Evolutionary conservation across 192 early-diverging fungal genomes (phyloP).

Genomic region (Nowakowskiella sp.): DNA sequence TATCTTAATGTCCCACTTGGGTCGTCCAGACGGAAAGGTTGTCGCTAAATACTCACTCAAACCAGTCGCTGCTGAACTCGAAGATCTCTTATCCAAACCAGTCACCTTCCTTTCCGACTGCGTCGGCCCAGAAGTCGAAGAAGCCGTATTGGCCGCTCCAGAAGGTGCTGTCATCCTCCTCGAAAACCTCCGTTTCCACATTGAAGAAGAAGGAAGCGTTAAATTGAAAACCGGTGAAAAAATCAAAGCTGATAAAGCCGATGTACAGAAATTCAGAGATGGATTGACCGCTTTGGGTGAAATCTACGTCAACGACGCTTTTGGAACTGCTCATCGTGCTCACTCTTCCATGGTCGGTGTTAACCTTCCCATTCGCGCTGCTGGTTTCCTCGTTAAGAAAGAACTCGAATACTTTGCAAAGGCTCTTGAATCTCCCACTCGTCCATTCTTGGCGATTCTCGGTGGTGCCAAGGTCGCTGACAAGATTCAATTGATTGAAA

Average conservation of each 20-base stretch:
- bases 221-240: slow-evolving; percentile 88
- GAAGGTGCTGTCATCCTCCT: slow-evolving; percentile 65
- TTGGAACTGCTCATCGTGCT: slow-evolving; percentile 97
- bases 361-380: slow-evolving; percentile 77
- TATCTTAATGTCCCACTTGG: slow-evolving; percentile 94
- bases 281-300: slow-evolving; percentile 90
- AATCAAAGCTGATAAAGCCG: slow-evolving; percentile 77
- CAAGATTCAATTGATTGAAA: slow-evolving; percentile 98
- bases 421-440: slow-evolving; percentile 84
- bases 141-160: slow-evolving; percentile 4
- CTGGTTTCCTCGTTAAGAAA: slow-evolving; percentile 97
- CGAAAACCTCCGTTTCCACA: slow-evolving; percentile 97
- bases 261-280: slow-evolving; percentile 78
- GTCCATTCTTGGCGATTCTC: slow-evolving; percentile 93
- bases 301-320: slow-evolving; percentile 97
- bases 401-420: slow-evolving; percentile 98
- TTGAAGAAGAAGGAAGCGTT: slow-evolving; percentile 92
- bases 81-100: slow-evolving; percentile 63
- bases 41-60: slow-evolving; percentile 84
- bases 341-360: slow-evolving; percentile 95
- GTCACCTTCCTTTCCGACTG: slow-evolving; percentile 92
- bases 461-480: slow-evolving; percentile 98
- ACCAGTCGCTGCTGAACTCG: slow-evolving; percentile 81
- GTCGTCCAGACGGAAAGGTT: slow-evolving; percentile 88
- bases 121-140: slow-evolving; percentile 82